Conservation (phyloP, 768 basidiomycete species). For the Mrakia gelida region DNA sequence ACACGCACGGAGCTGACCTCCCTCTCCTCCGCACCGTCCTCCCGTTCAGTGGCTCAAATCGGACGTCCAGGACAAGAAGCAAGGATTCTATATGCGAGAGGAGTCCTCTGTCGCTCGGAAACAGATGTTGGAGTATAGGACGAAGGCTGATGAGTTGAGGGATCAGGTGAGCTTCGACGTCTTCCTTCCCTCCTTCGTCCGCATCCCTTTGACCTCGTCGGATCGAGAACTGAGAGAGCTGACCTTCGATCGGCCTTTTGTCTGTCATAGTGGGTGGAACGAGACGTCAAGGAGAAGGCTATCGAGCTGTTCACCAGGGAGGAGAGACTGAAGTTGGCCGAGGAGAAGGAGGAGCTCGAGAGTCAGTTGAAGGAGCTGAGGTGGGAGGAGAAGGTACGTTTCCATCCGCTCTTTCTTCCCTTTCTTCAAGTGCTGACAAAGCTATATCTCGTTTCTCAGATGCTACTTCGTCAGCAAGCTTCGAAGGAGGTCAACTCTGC, state of each 20-base stretch:
- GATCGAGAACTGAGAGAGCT: background rate
- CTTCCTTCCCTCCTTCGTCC: background rate
- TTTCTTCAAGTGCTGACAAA: background rate
- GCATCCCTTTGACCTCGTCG: background rate
- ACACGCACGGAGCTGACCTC: background rate
- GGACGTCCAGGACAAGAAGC: slow-evolving; percentile 3
- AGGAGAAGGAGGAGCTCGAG: background rate
- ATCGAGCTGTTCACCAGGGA: background rate
- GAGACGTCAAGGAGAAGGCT: slow-evolving; percentile 11
- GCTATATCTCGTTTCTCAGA: background rate
- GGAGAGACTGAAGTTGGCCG: background rate
- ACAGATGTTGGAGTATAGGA: background rate
- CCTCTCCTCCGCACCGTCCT: background rate
- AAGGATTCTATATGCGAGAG: background rate
- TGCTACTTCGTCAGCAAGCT: background rate
- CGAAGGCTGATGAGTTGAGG: background rate
- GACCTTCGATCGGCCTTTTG: background rate
- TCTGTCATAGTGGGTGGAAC: background rate
- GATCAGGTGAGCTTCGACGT: background rate
- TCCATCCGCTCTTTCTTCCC: background rate
- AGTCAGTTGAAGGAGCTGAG: background rate
- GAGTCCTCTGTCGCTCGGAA: background rate
- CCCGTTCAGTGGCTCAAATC: background rate
- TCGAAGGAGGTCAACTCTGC: background rate
- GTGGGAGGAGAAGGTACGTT: background rate